These are phyloP conservation scores for Pachysandra terminalis DNA, from an alignment of 164 flowering plant species.

Conservation along the genomic window DNA sequence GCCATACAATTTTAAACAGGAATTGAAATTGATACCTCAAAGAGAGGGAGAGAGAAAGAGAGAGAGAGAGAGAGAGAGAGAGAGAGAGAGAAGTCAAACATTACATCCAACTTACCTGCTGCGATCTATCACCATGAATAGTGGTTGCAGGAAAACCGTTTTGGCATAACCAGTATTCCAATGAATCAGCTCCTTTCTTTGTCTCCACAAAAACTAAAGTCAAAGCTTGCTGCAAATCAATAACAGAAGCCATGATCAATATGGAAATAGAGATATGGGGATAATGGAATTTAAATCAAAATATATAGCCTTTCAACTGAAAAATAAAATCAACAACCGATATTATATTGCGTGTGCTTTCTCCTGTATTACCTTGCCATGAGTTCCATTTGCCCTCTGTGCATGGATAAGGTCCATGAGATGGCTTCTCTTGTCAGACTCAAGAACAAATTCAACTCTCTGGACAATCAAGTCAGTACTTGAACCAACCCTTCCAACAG, in stretches of 20 bases:
- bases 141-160: slow-evolving; percentile 63
- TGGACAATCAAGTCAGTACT: slow-evolving; percentile 62
- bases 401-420: slow-evolving; percentile 62
- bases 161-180: slow-evolving; percentile 46
- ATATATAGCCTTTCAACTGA: neutral
- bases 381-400: slow-evolving; percentile 45
- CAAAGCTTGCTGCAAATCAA: slow-evolving; percentile 42
- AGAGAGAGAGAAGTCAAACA: neutral
- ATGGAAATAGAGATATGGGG: too few relatives aligned
- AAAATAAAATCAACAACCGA: neutral
- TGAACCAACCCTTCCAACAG: slow-evolving; percentile 72
- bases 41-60: too few relatives aligned
- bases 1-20: too few relatives aligned
- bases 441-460: slow-evolving; percentile 53
- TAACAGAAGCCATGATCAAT: slow-evolving; percentile 5
- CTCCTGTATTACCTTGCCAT: slow-evolving; percentile 40
- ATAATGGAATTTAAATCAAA: neutral
- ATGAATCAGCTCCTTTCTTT: slow-evolving; percentile 61
- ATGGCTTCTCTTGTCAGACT: slow-evolving; percentile 53
- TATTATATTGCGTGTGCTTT: neutral
- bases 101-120: slow-evolving; percentile 33
- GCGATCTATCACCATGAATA: slow-evolving; percentile 62
- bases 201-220: slow-evolving; percentile 70
- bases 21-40: too few relatives aligned
- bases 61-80: too few relatives aligned